Evolutionary conservation across 345 rosid genomes (phyloP).

Genomic region (Populus tremula): DNA sequence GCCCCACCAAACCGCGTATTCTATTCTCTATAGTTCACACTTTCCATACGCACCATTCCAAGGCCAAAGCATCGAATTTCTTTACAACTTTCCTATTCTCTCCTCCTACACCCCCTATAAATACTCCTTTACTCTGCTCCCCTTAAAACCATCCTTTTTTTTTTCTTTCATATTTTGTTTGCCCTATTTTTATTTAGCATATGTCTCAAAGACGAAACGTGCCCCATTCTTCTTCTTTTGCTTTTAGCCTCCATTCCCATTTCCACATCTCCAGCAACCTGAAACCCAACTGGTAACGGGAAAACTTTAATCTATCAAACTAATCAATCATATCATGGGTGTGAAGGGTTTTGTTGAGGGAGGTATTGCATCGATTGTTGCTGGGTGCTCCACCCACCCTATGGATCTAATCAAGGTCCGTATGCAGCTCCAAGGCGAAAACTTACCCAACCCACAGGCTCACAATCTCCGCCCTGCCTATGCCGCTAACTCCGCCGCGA

Average conservation of each 20-base stretch:
- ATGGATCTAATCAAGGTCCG: slow-evolving; percentile 81
- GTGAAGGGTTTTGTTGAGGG: slow-evolving; percentile 78
- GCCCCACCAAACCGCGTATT: not conserved
- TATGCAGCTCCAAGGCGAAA: slow-evolving; percentile 82
- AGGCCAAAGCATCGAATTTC: not conserved
- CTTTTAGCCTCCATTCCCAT: slow-evolving; percentile 63
- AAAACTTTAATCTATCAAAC: not conserved
- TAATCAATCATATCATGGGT: slow-evolving; percentile 42
- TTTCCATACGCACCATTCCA: not conserved
- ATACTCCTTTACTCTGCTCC: not conserved
- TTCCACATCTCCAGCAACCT: slow-evolving; percentile 63
- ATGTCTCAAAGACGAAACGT: slow-evolving; percentile 78
- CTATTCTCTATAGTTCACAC: not conserved
- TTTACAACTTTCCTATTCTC: not conserved
- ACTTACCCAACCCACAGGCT: slow-evolving; percentile 16
- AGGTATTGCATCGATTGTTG: slow-evolving; percentile 67
- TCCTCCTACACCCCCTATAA: not conserved
- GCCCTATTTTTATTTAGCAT: slow-evolving; percentile 19
- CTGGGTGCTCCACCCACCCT: slow-evolving; percentile 85
- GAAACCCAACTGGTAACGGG: slow-evolving; percentile 45
- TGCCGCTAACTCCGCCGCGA: slow-evolving; percentile 45
- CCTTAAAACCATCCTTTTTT: not conserved
- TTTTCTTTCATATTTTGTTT: not conserved
- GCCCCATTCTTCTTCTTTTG: slow-evolving; percentile 68
- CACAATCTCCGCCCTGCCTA: slow-evolving; percentile 51